Conservation (phyloP, 176 grass and related monocot genomes). For the Puccinellia tenuiflora region DNA sequence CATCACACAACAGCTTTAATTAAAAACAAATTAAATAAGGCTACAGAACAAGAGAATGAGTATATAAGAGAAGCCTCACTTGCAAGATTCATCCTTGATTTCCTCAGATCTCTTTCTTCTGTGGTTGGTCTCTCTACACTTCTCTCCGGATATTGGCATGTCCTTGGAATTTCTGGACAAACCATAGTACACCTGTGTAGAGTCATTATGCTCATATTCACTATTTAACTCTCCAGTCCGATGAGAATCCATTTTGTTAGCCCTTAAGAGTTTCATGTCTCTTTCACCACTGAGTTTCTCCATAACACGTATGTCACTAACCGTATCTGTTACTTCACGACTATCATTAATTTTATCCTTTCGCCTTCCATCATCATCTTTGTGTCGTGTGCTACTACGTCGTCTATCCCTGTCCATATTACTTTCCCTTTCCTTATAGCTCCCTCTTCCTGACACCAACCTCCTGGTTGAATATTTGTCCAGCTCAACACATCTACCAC, state of each 20-base stretch:
- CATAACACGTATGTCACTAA: conserved; percentile 14
- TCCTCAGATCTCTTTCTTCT: conserved; percentile 33
- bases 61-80: conserved; percentile 27
- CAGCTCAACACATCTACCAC: conserved; percentile 14
- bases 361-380: conserved; percentile 38
- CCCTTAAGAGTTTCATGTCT: conserved; percentile 23
- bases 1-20: background rate
- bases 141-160: conserved; percentile 29
- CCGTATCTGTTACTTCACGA: conserved; percentile 31
- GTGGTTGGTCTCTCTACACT: conserved; percentile 21
- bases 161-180: conserved; percentile 35
- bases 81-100: conserved; percentile 41
- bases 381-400: conserved; percentile 45
- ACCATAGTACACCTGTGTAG: conserved; percentile 20
- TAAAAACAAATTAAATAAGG: background rate
- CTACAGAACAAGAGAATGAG: background rate
- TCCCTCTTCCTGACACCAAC: background rate
- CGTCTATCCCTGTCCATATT: conserved; percentile 43
- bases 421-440: conserved; percentile 36
- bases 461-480: conserved; percentile 16
- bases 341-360: conserved; percentile 37
- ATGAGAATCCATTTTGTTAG: conserved; percentile 23
- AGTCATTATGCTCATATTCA: conserved; percentile 33
- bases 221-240: conserved; percentile 26
- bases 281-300: conserved; percentile 29